phyloP scores from a whole-genome alignment of 2,329 filamentous ascomycete genomes.

The Ophiostoma sp. region DNA sequence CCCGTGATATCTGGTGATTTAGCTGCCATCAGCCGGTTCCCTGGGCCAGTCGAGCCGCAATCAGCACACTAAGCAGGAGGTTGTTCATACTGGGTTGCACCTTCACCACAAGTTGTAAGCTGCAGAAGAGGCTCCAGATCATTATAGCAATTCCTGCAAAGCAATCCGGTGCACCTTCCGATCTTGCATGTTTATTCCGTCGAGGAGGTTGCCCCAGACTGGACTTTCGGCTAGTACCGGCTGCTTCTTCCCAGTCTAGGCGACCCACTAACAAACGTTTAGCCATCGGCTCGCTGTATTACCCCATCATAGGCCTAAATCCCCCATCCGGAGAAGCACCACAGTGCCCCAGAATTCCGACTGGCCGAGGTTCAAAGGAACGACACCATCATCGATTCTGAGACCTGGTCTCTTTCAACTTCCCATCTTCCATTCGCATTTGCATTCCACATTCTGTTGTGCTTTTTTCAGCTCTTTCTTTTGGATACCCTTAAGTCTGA shows the following conservation, averaged over 20 bases:
- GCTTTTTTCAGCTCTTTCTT: neutral
- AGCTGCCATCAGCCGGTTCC: neutral
- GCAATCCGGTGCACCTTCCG: neutral
- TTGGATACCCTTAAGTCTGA: neutral
- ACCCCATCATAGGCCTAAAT: neutral
- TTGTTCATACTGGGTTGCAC: neutral
- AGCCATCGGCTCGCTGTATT: constrained; percentile 9
- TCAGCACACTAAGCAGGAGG: neutral
- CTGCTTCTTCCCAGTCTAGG: neutral
- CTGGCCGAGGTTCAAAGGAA: constrained; percentile 19
- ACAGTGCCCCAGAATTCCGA: constrained; percentile 15
- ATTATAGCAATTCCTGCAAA: neutral
- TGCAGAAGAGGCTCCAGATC: neutral
- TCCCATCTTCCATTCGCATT: neutral
- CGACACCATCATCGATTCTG: neutral
- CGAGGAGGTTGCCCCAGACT: constrained; percentile 3
- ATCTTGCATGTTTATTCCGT: neutral
- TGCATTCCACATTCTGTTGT: neutral
- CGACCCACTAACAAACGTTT: neutral
- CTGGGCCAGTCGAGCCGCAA: neutral
- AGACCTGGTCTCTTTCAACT: constrained; percentile 3
- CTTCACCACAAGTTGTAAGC: neutral
- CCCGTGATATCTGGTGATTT: neutral
- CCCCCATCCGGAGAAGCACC: neutral
- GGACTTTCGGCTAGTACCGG: neutral